Base-by-base conservation (phyloP, 495 filamentous ascomycete genomes). In the Friedmanniomyces simplex region DNA sequence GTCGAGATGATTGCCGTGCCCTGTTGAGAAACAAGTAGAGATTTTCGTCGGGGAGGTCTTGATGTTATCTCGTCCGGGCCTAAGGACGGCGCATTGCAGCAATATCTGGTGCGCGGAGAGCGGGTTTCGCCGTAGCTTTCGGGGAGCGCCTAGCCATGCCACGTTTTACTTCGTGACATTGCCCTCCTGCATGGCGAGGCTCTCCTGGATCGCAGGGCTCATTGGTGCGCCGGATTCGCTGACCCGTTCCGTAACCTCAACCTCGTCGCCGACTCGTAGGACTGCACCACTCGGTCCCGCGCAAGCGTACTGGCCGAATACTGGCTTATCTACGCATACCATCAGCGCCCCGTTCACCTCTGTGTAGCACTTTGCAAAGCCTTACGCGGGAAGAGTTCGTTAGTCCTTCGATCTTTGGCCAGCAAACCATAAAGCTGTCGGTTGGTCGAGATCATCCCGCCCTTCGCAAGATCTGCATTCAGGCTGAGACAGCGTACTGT, bases 301-400 rank as follows among this genome's bases (percentile, higher is more conserved):
- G 47, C 61, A 63, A n/a, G 61, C 61, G 36, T 63, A 63, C 36
- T 63, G 61, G 10, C 61, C 61, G 26, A 63, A 63, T 3, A 63
- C 61, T 16, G 61, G 61, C 32, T 59, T 58, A 20, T 63, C 58
- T 61, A 30, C 5, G 14, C 8, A 20, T 20, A 30, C 18, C 28
- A 13, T 54, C 21, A 57, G 57, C 20, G 43, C 14, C 2, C 2
- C 7, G 11, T 24, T 13, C 36, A 21, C 20, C 2, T 7, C 2
- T 7, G 4, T 3, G 12, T 32, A 0, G 16, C 41, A 5, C 7
- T 18, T 24, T 45, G 16, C 6, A 12, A 28, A 50, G 18, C 37
- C 59, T 48, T 54, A 62, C 54, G 56, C 16, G 61, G 61, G 39
- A 60, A 57, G 34, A 52, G 25, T 6, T 54, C 56, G 34, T 63